Percentiles rank a stretch among this genome's conserved stretches.
These are phyloP conservation scores for Pleurotus giganteus DNA, from an alignment of 768 basidiomycete genomes.

Conservation along the genomic window DNA sequence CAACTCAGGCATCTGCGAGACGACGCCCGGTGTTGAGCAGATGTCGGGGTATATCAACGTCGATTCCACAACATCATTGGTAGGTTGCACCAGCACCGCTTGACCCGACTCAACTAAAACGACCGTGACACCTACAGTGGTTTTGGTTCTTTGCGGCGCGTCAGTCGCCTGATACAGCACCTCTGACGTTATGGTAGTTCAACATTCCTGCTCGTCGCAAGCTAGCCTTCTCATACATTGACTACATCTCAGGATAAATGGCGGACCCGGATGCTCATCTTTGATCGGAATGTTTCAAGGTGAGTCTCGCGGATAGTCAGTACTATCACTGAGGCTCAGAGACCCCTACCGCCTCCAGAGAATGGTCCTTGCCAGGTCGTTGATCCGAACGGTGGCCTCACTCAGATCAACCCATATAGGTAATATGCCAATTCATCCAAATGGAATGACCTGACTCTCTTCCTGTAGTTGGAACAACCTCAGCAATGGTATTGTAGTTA, in stretches of 20 bases:
- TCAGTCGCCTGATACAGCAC: conserved; percentile 55
- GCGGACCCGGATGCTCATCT: conserved; percentile 61
- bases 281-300: conserved; percentile 70
- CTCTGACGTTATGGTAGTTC: conserved; percentile 60
- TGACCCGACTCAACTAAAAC: no score
- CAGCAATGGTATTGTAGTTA: conserved; percentile 50
- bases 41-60: conserved; percentile 52
- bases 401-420: conserved; percentile 63
- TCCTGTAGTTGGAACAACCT: conserved; percentile 59
- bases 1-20: conserved; percentile 54
- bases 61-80: conserved; percentile 49
- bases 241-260: conserved; percentile 43
- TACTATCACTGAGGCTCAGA: neutral
- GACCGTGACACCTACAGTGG: conserved; percentile 44
- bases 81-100: conserved; percentile 15
- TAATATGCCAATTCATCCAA: conserved; percentile 19
- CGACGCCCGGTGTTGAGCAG: conserved; percentile 46
- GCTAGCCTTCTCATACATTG: neutral
- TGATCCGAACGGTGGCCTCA: conserved; percentile 46
- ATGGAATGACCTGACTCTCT: no score
- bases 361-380: conserved; percentile 62
- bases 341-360: conserved; percentile 36
- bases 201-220: neutral
- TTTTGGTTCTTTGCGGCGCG: conserved; percentile 76
- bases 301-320: conserved; percentile 9